Conservation (phyloP, 371 early-diverging fungal species). For the Coemansia sp. region DNA sequence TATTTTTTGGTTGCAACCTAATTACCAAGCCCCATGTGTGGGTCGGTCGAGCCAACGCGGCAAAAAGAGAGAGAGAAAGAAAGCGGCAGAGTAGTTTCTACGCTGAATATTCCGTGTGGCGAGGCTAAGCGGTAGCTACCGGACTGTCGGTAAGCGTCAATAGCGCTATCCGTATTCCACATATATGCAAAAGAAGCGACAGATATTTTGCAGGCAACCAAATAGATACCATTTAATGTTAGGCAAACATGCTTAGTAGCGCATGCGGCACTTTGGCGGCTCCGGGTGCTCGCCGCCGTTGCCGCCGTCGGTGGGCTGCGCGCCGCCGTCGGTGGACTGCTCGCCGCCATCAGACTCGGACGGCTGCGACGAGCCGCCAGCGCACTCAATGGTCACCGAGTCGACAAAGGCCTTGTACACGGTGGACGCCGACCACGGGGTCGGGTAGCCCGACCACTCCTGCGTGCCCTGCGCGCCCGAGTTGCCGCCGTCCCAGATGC, state of each 20-base stretch:
- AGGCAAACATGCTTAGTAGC: neutral
- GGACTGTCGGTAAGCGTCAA: too few relatives aligned
- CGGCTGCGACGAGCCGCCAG: slow-evolving; percentile 6
- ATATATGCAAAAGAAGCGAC: too few relatives aligned
- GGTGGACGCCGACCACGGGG: slow-evolving; percentile 58
- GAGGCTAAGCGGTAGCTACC: too few relatives aligned
- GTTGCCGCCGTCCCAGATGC: slow-evolving; percentile 72
- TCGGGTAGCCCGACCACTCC: slow-evolving; percentile 67
- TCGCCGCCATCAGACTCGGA: slow-evolving; percentile 1
- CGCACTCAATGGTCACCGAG: slow-evolving; percentile 54
- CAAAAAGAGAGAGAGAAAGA: too few relatives aligned
- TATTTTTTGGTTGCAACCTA: too few relatives aligned
- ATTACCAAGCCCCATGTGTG: too few relatives aligned
- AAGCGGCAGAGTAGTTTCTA: too few relatives aligned
- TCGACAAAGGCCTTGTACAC: slow-evolving; percentile 56
- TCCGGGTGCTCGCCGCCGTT: neutral
- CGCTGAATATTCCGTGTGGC: too few relatives aligned
- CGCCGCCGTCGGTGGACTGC: neutral
- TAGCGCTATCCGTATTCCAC: too few relatives aligned
- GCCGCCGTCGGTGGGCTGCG: slow-evolving; percentile 1
- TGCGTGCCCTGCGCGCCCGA: slow-evolving; percentile 57
- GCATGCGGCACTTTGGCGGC: slow-evolving; percentile 30
- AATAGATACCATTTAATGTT: too few relatives aligned
- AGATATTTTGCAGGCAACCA: too few relatives aligned
- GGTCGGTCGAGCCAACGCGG: too few relatives aligned